Conservation (phyloP, 2,329 filamentous ascomycete genomes). For the Leptographium lundbergii region DNA sequence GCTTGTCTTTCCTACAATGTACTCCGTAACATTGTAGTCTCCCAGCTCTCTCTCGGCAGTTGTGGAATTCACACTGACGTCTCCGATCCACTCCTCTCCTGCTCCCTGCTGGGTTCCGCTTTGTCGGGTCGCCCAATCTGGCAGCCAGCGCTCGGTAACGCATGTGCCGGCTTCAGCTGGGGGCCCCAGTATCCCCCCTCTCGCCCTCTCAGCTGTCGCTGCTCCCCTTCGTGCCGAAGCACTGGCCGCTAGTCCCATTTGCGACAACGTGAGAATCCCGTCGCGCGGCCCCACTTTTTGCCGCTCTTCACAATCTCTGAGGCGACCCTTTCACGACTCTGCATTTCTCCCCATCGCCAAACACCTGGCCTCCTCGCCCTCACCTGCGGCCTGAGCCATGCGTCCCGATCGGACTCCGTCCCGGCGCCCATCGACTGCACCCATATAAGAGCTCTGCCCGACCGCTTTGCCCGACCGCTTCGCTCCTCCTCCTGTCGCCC, state of each 20-base stretch:
- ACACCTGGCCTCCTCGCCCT: neutral
- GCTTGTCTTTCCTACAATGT: neutral
- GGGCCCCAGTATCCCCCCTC: neutral
- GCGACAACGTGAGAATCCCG: neutral
- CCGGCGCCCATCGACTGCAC: neutral
- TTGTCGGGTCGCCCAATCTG: neutral
- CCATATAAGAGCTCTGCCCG: neutral
- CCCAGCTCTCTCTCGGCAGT: no score
- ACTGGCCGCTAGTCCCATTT: neutral
- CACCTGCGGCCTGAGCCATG: neutral
- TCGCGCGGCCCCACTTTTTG: neutral
- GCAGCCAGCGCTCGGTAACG: no score
- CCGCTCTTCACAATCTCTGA: constrained; percentile 1
- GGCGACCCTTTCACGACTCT: neutral
- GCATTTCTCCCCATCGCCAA: neutral
- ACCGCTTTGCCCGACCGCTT: neutral
- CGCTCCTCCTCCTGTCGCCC: neutral
- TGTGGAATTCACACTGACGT: no score
- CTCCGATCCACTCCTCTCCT: no score
- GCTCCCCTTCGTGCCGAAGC: neutral
- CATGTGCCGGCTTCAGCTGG: neutral
- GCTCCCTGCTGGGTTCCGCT: neutral
- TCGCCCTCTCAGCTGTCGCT: neutral
- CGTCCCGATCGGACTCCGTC: neutral
- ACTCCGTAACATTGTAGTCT: no score